These are phyloP conservation scores for Vairimorpha necatrix DNA, from an alignment of 371 early-diverging fungal genomes.

Conservation along the genomic window DNA sequence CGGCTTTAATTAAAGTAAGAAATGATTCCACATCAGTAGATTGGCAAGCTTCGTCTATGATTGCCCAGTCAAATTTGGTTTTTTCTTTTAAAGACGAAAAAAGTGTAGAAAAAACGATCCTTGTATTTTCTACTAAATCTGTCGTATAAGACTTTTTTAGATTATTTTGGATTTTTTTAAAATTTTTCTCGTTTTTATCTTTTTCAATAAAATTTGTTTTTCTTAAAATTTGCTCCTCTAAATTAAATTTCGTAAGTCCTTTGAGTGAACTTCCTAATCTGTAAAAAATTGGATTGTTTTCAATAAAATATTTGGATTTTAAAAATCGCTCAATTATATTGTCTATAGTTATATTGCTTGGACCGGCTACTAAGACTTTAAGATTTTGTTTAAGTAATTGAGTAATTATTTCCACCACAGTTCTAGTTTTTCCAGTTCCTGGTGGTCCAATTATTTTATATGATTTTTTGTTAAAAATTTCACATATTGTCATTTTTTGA, in stretches of 20 bases:
- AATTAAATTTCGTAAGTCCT: conserved; percentile 70
- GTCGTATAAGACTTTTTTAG: conserved; percentile 71
- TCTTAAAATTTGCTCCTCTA: conserved; percentile 70
- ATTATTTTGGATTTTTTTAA: conserved; percentile 67
- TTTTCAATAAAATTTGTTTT: conserved; percentile 68
- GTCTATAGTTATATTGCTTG: conserved; percentile 82
- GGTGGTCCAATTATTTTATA: conserved; percentile 61
- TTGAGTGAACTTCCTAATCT: conserved; percentile 76
- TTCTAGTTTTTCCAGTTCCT: conserved; percentile 89
- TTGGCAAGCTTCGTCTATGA: conserved; percentile 96
- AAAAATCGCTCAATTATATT: conserved; percentile 65
- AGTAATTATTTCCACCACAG: conserved; percentile 75
- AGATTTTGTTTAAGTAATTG: conserved; percentile 70
- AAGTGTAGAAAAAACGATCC: conserved; percentile 66
- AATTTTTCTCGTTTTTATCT: conserved; percentile 69
- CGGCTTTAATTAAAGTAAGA: conserved; percentile 76
- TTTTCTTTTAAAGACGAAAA: conserved; percentile 65
- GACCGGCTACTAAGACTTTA: conserved; percentile 79
- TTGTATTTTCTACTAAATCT: conserved; percentile 67
- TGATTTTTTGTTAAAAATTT: background rate
- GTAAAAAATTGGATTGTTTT: conserved; percentile 68
- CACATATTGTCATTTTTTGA: conserved; percentile 46
- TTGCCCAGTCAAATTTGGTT: conserved; percentile 75
- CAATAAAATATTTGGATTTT: conserved; percentile 71
- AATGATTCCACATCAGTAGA: conserved; percentile 81